These are phyloP conservation scores for Speleostelium caveatum DNA, from an alignment of 78 protist genomes.

Conservation along the genomic window DNA sequence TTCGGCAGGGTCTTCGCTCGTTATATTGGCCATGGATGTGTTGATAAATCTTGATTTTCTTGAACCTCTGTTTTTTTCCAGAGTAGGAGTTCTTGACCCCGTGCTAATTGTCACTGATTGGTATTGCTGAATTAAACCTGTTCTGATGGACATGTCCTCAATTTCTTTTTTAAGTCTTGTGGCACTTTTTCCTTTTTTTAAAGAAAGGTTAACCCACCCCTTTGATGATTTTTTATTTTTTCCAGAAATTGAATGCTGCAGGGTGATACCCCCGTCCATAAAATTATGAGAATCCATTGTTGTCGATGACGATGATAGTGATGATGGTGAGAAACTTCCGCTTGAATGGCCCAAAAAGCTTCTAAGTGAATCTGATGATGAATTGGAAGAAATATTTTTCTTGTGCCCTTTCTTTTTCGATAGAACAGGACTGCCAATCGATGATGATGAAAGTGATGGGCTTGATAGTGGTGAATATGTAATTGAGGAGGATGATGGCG, in stretches of 20 bases:
- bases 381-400: no score
- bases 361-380: neutral
- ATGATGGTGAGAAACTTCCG: conserved; percentile 6
- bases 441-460: neutral
- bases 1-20: conserved; percentile 52
- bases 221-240: conserved; percentile 38
- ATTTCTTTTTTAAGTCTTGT: conserved; percentile 50
- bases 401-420: neutral
- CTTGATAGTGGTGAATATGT: neutral
- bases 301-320: neutral
- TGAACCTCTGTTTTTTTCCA: conserved; percentile 5
- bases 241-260: neutral
- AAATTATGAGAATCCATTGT: no score
- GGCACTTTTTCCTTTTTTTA: conserved; percentile 30
- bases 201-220: conserved; percentile 23
- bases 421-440: neutral
- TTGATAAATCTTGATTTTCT: conserved; percentile 80
- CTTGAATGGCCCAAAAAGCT: conserved; percentile 1
- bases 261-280: no score
- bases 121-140: conserved; percentile 73
- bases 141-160: conserved; percentile 9
- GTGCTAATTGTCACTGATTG: neutral
- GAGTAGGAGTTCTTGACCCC: neutral
- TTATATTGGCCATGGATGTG: neutral
- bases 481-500: conserved; percentile 9